Evolutionary conservation across 192 early-diverging fungal species (phyloP).

Genomic region (Backusella westeae): DNA sequence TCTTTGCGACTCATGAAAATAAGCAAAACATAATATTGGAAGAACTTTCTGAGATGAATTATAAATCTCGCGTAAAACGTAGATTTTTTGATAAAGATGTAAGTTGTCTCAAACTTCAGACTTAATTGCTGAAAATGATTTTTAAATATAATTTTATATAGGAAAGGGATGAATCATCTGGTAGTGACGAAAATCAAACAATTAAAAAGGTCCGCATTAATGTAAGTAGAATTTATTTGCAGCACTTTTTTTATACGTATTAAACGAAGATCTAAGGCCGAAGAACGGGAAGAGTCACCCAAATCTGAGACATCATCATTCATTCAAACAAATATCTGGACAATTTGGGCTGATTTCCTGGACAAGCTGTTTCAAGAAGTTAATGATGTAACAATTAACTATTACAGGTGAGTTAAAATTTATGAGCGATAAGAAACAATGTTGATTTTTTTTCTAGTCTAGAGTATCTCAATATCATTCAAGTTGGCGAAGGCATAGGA

Average conservation of each 20-base stretch:
- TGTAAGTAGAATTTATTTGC: neutral
- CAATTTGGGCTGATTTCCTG: conserved; percentile 1
- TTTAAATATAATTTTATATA: neutral
- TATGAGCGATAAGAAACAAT: conserved; percentile 6
- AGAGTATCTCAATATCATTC: neutral
- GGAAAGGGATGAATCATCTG: neutral
- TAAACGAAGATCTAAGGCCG: conserved; percentile 2
- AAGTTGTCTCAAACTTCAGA: neutral
- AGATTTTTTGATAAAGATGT: no score
- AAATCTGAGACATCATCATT: neutral
- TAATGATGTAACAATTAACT: neutral
- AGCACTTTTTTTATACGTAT: neutral
- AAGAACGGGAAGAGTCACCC: neutral
- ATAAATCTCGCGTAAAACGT: neutral
- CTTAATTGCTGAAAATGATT: neutral
- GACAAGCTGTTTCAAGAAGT: neutral
- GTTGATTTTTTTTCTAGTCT: conserved; percentile 3
- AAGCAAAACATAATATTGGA: neutral
- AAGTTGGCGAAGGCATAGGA: neutral
- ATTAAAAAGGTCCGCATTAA: neutral
- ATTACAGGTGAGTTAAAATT: conserved; percentile 13
- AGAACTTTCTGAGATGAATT: neutral
- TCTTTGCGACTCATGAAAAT: neutral
- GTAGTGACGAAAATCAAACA: neutral
- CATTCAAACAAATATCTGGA: neutral